phyloP scores from a whole-genome alignment of 2,329 filamentous ascomycete genomes.

The Alternaria triticimaculans region DNA sequence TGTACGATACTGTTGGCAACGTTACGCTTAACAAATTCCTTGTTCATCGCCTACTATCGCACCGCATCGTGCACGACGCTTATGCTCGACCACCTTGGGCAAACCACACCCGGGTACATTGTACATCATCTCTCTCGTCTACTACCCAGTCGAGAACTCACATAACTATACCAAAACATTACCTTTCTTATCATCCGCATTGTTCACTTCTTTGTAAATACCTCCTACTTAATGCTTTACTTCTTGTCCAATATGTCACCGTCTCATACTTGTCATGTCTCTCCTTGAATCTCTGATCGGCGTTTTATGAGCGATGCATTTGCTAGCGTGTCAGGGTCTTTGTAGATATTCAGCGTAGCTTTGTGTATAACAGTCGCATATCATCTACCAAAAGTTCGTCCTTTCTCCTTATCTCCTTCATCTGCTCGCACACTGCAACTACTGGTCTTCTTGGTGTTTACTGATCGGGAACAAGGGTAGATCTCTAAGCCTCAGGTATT shows the following conservation, averaged over 20 bases:
- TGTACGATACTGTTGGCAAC: neutral
- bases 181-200: neutral
- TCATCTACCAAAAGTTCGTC: neutral
- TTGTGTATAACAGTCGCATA: neutral
- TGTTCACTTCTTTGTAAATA: conserved; percentile 35
- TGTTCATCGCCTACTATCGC: neutral
- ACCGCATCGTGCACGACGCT: conserved; percentile 1
- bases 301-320: conserved; percentile 12
- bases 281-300: conserved; percentile 20
- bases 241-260: conserved; percentile 6
- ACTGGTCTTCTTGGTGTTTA: neutral
- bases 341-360: neutral
- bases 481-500: neutral
- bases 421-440: neutral
- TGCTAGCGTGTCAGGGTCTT: neutral
- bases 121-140: neutral
- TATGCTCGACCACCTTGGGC: conserved; percentile 4
- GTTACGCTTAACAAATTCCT: neutral
- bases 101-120: conserved; percentile 2
- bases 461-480: neutral
- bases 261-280: conserved; percentile 25
- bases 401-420: neutral
- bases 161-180: conserved; percentile 13
- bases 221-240: conserved; percentile 30
- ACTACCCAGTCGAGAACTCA: neutral